These are phyloP conservation scores for Domatiomyces globalis DNA, from an alignment of 2,329 filamentous ascomycete genomes.

Conservation along the genomic window DNA sequence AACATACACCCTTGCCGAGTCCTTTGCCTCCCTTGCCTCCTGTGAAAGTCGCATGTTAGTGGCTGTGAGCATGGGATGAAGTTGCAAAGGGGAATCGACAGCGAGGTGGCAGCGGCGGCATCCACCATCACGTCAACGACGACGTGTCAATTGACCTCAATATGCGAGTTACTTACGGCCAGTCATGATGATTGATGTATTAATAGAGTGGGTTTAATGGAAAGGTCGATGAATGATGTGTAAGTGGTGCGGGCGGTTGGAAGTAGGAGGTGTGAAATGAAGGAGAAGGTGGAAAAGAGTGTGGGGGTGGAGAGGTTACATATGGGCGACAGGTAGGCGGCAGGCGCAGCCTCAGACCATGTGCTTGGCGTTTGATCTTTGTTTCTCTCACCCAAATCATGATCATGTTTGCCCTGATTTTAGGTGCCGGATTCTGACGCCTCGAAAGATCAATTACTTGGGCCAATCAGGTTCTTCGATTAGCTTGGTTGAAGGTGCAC, in stretches of 20 bases:
- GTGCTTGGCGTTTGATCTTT: neutral
- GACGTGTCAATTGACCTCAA: constrained; percentile 24
- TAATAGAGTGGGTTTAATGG: constrained; percentile 18
- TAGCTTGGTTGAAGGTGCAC: neutral
- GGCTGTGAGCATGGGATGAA: neutral
- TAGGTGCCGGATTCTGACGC: neutral
- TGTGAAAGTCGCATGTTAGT: constrained; percentile 18
- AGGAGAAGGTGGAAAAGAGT: neutral
- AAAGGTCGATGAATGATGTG: constrained; percentile 14
- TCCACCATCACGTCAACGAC: neutral
- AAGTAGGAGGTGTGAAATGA: too few species aligned
- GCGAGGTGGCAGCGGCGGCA: neutral
- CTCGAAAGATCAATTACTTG: neutral
- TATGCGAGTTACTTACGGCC: constrained; percentile 37
- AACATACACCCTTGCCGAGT: constrained; percentile 34
- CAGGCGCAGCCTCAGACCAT: neutral
- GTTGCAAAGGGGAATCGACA: neutral
- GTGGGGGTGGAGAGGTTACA: neutral
- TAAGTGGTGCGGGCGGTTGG: neutral
- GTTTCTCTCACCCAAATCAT: neutral
- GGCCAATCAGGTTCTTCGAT: neutral
- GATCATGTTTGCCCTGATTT: neutral
- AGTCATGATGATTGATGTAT: constrained; percentile 39
- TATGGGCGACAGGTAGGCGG: neutral
- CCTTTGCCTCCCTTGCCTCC: constrained; percentile 42